phyloP scores from a whole-genome alignment of 768 basidiomycete species.

The Termitomyces sp. region DNA sequence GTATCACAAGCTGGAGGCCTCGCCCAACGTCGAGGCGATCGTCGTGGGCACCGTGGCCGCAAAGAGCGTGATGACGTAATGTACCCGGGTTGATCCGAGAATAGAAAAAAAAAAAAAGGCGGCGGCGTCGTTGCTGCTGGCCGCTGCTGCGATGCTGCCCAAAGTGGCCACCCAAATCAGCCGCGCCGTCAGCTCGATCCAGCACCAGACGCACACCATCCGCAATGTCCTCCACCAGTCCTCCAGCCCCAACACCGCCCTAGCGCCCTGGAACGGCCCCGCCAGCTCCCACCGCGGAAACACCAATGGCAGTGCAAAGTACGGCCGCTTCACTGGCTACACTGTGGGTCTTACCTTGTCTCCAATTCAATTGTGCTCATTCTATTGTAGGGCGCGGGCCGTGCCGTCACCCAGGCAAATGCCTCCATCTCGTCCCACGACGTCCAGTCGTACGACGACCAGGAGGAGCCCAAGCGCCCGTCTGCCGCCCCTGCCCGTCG shows the following conservation, averaged over 20 bases:
- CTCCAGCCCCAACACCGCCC: conserved; percentile 38
- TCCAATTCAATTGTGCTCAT: neutral
- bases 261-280: conserved; percentile 41
- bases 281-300: conserved; percentile 48
- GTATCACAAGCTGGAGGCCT: conserved; percentile 65
- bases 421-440: conserved; percentile 48
- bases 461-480: conserved; percentile 39
- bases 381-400: conserved; percentile 54
- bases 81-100: conserved; percentile 10
- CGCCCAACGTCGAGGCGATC: conserved; percentile 52
- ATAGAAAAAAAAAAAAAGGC: conserved; percentile 11
- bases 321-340: conserved; percentile 50
- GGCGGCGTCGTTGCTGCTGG: neutral
- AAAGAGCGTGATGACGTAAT: conserved; percentile 59
- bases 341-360: conserved; percentile 42
- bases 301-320: conserved; percentile 65
- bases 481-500: conserved; percentile 39
- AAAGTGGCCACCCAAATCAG: conserved; percentile 80
- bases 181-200: conserved; percentile 73
- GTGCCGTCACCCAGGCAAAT: conserved; percentile 73
- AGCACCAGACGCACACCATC: conserved; percentile 67
- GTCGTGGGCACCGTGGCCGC: conserved; percentile 78
- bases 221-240: conserved; percentile 76
- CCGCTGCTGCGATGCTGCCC: conserved; percentile 58
- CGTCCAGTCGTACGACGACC: conserved; percentile 54